Base-by-base conservation (phyloP, 192 early-diverging fungal genomes). In the Backusella tarrabulga region DNA sequence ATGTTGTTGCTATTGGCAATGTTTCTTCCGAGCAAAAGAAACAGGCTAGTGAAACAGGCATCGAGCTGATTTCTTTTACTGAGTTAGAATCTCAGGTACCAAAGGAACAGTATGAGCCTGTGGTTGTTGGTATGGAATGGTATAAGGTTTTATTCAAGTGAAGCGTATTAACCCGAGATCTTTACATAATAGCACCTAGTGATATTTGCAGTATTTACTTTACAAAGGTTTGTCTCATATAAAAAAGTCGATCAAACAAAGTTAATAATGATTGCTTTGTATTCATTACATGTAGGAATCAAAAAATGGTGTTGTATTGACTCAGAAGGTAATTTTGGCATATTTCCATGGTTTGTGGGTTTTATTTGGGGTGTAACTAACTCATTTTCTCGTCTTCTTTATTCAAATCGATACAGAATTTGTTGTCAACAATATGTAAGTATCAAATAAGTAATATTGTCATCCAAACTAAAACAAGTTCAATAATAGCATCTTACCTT, bases 401-500 rank as follows among this genome's bases (percentile, higher is more conserved):
- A 32, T 1, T 32, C 32, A 32, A 32, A 32, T 0, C 32, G 2
- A 32, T 32, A 32, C 32, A 32, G 72, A 63, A 74, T 21, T 44
- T 72, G 40, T 72, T 72, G 42, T 72, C 71, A 19, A 50, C 17
- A 34, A 72, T 72, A 29, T 72, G 71, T 72, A 40, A 73, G 72
- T 42, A 15, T 44, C n/a, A 35, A 15, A 21, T 3, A 32, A 32
- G 32, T 32, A 32, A 32, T 32, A 3, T 32, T 32, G 2, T 32
- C 32, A 32, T 32, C 32, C 32, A 32, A 50, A 50, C 23, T 63
- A 63, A 63, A 63, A 14, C 56, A 23, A 12, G 36, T 12, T 32
- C 4, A 38, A 52, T n/a, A 50, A 26, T 75, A 85, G 85, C 85
- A 56, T 73, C 79, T 32, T 73, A 83, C 29, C 42, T 81, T 15